Conservation (phyloP, 352 stramenopile species). For the Lagenidium giganteum region DNA sequence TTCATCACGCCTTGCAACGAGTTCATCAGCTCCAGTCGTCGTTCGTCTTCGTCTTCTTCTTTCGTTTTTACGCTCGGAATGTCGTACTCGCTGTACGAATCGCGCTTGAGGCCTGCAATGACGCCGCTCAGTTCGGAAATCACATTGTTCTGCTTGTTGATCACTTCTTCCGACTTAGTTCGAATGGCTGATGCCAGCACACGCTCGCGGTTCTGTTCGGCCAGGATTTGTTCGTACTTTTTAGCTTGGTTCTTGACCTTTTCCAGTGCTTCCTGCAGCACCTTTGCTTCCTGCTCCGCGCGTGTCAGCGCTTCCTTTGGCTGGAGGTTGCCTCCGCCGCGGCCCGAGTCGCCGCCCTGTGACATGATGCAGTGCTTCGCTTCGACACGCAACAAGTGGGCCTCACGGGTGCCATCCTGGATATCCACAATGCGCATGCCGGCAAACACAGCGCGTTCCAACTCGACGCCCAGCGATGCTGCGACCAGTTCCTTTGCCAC, state of each 20-base stretch:
- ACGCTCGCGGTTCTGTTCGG: slow-evolving; percentile 48
- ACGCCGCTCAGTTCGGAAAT: slow-evolving; percentile 58
- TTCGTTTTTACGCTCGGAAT: slow-evolving; percentile 33
- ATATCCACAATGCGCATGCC: slow-evolving; percentile 61
- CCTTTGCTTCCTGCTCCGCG: slow-evolving; percentile 54
- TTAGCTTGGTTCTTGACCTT: slow-evolving; percentile 74
- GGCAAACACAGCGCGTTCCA: slow-evolving; percentile 50
- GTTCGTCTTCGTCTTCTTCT: slow-evolving; percentile 46
- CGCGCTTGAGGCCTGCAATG: slow-evolving; percentile 63
- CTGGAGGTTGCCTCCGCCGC: too few relatives aligned
- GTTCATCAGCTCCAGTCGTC: slow-evolving; percentile 55
- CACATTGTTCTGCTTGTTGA: slow-evolving; percentile 69
- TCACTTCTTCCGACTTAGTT: slow-evolving; percentile 61
- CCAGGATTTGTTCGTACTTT: slow-evolving; percentile 77
- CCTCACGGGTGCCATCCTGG: slow-evolving; percentile 59
- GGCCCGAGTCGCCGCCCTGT: slow-evolving; percentile 28
- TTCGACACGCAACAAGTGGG: slow-evolving; percentile 61
- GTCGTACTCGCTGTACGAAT: slow-evolving; percentile 60
- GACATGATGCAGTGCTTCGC: slow-evolving; percentile 61
- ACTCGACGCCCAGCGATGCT: slow-evolving; percentile 53
- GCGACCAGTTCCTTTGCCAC: slow-evolving; percentile 68
- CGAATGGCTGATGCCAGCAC: slow-evolving; percentile 49
- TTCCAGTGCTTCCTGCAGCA: slow-evolving; percentile 66
- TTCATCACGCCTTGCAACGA: slow-evolving; percentile 67
- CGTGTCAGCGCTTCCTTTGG: slow-evolving; percentile 62